Evolutionary conservation across 169 alveolate genomes (phyloP), one percentile per base, ranked within the genome.

Genomic region (Cryptosporidium ryanae): DNA sequence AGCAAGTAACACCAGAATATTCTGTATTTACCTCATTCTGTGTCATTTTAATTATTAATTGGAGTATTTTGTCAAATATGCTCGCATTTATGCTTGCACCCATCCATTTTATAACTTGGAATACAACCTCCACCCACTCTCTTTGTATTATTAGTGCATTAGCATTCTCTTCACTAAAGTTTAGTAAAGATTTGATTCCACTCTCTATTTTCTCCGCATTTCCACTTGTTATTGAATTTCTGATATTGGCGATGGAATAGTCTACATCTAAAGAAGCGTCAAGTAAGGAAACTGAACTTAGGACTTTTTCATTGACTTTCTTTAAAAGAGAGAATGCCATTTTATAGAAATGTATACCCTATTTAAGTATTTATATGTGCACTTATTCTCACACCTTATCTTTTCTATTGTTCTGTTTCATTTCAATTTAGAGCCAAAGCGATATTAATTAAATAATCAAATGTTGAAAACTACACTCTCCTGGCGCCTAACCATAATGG

Each of bases 251-350:
- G 13, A 76, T 43, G 31, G 63, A 57, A 61, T 76, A 76, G 44
- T 76, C 87, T 6, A 61, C 87, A 23, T 76, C 87, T 8, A 76
- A 50, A 31, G 87, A 76, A 29, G 87, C 87, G 63, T 76, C 87
- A 21, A 76, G 32, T 18, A 76, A 55, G 25, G 87, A 76, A 27
- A 76, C 87, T 6, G 87, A 76, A 29, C 43, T 76, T 21, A 76
- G 12, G 17, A 76, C 87, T 12, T 76, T 76, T 59, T 76, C 87
- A 31, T 76, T 76, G 48, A 76, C 87, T 17, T 76, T 76, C 59
- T 61, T 76, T 44, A 76, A 29, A 18, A 76, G 71, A 43, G 87
- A 76, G 59, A 76, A 61, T 54, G 87, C 87, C 87, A 76, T 76
- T 15, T 38, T 76, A 38, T 61, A 61, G 6, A 21, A 0, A 23